Conservation (phyloP, 257 asterid species). For the Eucommia ulmoides region DNA sequence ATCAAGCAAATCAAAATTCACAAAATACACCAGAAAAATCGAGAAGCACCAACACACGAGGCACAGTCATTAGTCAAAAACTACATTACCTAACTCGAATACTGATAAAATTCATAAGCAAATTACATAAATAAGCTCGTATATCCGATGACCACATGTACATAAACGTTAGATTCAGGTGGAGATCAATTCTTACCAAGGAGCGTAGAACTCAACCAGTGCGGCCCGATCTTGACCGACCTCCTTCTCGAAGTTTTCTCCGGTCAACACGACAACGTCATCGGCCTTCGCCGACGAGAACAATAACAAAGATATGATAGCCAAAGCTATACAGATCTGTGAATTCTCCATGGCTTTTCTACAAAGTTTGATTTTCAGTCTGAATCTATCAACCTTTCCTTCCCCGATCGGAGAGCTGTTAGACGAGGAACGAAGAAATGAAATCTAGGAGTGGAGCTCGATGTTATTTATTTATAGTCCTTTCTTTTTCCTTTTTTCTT, state of each 20-base stretch:
- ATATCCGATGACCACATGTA: neutral
- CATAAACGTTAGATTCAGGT: neutral
- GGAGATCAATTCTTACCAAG: slow-evolving; percentile 33
- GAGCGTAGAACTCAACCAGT: slow-evolving; percentile 90
- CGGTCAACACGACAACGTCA: slow-evolving; percentile 72
- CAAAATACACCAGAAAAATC: neutral
- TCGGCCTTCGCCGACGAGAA: slow-evolving; percentile 42
- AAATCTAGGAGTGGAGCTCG: too few relatives aligned
- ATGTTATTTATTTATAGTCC: too few relatives aligned
- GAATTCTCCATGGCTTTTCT: slow-evolving; percentile 48
- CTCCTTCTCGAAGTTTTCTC: slow-evolving; percentile 71
- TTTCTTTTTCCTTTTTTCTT: too few relatives aligned
- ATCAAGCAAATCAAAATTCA: neutral
- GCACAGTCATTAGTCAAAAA: neutral
- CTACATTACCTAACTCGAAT: neutral
- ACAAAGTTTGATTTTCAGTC: too few relatives aligned
- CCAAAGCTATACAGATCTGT: slow-evolving; percentile 23
- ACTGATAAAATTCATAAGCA: neutral
- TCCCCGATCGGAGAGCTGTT: too few relatives aligned
- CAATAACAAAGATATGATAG: slow-evolving; percentile 23
- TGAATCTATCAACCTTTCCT: too few relatives aligned
- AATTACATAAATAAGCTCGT: neutral
- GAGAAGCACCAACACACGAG: neutral
- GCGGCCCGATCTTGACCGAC: slow-evolving; percentile 88
- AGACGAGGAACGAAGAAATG: too few relatives aligned